Evolutionary conservation across 2,329 filamentous ascomycete species (phyloP).

Genomic region (Sclerotinia minor): DNA sequence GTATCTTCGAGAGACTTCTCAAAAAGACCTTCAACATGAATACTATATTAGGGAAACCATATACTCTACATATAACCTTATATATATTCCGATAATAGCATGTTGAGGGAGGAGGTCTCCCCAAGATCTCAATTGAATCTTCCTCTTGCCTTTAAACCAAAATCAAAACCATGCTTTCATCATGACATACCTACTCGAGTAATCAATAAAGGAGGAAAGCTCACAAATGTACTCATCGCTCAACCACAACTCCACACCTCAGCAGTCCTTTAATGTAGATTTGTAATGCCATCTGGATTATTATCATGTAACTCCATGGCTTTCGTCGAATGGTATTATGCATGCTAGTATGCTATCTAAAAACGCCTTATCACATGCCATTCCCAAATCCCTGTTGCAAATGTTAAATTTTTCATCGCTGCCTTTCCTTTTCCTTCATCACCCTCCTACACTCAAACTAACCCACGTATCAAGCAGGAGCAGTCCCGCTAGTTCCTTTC

Average conservation of each 20-base stretch:
- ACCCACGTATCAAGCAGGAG: constrained; percentile 9
- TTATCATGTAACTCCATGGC: constrained; percentile 8
- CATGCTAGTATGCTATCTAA: background rate
- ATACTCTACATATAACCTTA: no score
- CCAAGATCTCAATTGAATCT: background rate
- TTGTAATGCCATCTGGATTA: background rate
- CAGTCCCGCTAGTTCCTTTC: constrained; percentile 32
- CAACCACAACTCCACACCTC: background rate
- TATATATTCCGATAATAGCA: background rate
- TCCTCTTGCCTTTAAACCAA: background rate
- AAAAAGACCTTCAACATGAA: no score
- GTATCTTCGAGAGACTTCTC: no score
- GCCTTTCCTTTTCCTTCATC: background rate
- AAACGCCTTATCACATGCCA: background rate
- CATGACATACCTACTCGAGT: no score
- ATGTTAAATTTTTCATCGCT: constrained; percentile 6
- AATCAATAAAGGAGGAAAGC: background rate
- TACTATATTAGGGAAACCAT: background rate
- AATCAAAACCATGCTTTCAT: background rate
- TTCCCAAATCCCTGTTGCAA: background rate
- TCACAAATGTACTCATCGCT: background rate
- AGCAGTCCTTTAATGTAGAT: background rate
- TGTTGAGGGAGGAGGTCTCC: background rate
- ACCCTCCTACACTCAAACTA: background rate
- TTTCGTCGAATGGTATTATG: constrained; percentile 3